Percentiles rank a stretch among this genome's conserved stretches.
Evolutionary conservation across 495 filamentous ascomycete species (phyloP).

Genomic region (Tuber calosporum): DNA sequence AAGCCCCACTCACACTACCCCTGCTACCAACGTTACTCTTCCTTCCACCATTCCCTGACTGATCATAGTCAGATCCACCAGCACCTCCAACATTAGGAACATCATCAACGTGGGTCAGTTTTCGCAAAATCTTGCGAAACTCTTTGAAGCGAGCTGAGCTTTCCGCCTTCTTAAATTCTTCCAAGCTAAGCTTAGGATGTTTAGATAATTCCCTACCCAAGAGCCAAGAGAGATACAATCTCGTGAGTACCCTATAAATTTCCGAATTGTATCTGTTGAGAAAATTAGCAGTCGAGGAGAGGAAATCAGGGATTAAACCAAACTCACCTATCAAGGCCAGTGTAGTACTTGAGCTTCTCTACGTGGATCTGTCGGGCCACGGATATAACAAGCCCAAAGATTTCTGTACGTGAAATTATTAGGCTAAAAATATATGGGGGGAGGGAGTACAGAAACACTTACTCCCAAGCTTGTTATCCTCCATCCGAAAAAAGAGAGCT

Average conservation of each 20-base stretch:
- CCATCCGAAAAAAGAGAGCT: constrained; percentile 19
- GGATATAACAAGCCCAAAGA: constrained; percentile 7
- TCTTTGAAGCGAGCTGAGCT: constrained; percentile 2
- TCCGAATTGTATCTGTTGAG: constrained; percentile 20
- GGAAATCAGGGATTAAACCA: not conserved
- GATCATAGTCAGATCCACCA: not conserved
- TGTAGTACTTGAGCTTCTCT: constrained; percentile 23
- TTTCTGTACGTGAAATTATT: constrained; percentile 6
- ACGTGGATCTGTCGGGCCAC: constrained; percentile 19
- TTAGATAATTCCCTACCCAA: constrained; percentile 13
- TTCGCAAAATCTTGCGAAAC: constrained; percentile 9
- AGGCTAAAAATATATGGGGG: not conserved
- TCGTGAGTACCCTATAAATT: constrained; percentile 20
- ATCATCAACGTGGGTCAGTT: not conserved
- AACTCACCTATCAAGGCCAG: constrained; percentile 32
- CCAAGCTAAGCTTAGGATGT: constrained; percentile 2
- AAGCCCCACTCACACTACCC: not conserved
- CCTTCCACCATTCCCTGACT: not conserved
- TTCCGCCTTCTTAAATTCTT: constrained; percentile 8
- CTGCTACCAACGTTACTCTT: not conserved
- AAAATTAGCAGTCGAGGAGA: not conserved
- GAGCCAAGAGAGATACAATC: constrained; percentile 25
- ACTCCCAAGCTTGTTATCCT: constrained; percentile 14
- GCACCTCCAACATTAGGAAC: not conserved
- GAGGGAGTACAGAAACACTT: constrained; percentile 2